Percentiles rank a stretch among this genome's conserved stretches.
phyloP scores from a whole-genome alignment of 495 filamentous ascomycete species.

The Podospora australis region DNA sequence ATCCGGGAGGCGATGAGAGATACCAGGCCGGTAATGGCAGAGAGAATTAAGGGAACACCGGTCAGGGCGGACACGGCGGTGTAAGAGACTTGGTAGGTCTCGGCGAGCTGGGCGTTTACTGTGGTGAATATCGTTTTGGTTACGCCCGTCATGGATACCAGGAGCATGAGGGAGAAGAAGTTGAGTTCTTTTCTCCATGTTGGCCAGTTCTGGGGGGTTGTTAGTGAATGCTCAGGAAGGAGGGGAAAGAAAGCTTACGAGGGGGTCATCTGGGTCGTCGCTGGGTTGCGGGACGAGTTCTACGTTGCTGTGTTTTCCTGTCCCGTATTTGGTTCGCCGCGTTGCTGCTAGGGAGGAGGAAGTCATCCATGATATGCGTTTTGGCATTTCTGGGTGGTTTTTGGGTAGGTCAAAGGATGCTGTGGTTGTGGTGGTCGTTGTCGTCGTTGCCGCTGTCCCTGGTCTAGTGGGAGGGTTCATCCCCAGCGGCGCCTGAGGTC shows the following conservation, averaged over 20 bases:
- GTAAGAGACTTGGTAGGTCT: slow-evolving; percentile 36
- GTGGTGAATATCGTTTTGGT: slow-evolving; percentile 47
- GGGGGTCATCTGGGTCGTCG: slow-evolving; percentile 41
- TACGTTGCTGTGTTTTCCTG: slow-evolving; percentile 34
- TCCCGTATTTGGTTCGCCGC: slow-evolving; percentile 41
- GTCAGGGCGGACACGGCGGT: slow-evolving; percentile 40
- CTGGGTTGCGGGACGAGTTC: slow-evolving; percentile 47
- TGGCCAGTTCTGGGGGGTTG: slow-evolving; percentile 40
- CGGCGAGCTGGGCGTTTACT: slow-evolving; percentile 37
- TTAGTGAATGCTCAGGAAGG: neutral
- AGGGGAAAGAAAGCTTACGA: slow-evolving; percentile 27
- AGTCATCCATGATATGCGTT: slow-evolving; percentile 27
- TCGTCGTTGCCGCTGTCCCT: slow-evolving; percentile 17
- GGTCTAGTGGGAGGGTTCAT: slow-evolving; percentile 26
- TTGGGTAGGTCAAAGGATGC: slow-evolving; percentile 15
- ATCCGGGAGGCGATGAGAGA: slow-evolving; percentile 33
- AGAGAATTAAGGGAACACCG: slow-evolving; percentile 42
- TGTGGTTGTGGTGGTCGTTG: slow-evolving; percentile 13
- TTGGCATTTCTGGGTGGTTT: too few species aligned
- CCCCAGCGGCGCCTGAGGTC: slow-evolving; percentile 15
- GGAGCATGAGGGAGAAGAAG: slow-evolving; percentile 34
- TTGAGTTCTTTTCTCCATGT: slow-evolving; percentile 44
- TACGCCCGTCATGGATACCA: slow-evolving; percentile 34
- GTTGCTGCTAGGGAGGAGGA: slow-evolving; percentile 14
- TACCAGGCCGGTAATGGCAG: slow-evolving; percentile 35